Base-by-base conservation (phyloP, 1,139 yeast genomes). In the Saccharomyces hybrid region DNA sequence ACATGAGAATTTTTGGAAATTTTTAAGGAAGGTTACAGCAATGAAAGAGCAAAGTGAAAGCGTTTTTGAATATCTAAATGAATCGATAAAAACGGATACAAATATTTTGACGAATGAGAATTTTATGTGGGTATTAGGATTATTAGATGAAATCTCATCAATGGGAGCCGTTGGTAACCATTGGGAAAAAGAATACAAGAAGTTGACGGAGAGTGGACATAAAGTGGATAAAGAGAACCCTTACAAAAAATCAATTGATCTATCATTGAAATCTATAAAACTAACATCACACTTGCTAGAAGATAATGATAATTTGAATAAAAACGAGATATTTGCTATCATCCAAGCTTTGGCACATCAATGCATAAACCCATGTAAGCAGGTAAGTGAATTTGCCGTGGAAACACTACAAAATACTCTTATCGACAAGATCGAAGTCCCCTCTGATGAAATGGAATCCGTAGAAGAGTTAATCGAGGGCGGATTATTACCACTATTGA, bases 361-460 rank as follows among this genome's bases (percentile, higher is more conserved):
- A 70, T 88, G 97, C 67, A 80, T 87, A 67, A 90, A 89, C 64
- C 96, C 96, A 8, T 88, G 96, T 67, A 77, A 88, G 42, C 90
- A 86, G 65, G 76, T 90, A 12, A 75, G 97, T 49, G 71, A 78
- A 0, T 80, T 76, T 68, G 93, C 96, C 0, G 68, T 86, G 56
- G 73, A 77, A 55, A 66, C 79, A 16, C 72, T 90, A 63, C 82
- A 82, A 62, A 66, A 73, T 55, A 67, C 79, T 60, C 79, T 58
- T 61, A 83, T 63, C 59, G 61, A 60, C 34, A 58, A 77, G 0
- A 63, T 75, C 55, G 67, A 60, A 11, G 58, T 63, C 3, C 62
- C 64, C 7, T 58, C 61, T 53, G 71, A 58, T 54, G 75, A 67
- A 16, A 71, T 79, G 24, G 42, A 21, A 41, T 51, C 54, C 12